Conservation (phyloP, 2,329 filamentous ascomycete genomes). For the Aspergillus chevalieri region DNA sequence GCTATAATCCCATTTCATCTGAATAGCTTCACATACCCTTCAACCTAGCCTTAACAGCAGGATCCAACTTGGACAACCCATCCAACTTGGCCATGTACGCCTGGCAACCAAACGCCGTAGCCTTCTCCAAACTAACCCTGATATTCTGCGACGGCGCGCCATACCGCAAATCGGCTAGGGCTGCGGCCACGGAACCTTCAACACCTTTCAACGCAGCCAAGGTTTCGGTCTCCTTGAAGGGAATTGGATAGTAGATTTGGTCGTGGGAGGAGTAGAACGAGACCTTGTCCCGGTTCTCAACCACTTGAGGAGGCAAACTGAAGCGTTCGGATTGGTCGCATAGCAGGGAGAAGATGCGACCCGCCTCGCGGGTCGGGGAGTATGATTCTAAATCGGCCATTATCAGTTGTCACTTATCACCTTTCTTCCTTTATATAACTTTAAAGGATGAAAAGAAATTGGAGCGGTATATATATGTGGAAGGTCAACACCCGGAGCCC, state of each 20-base stretch:
- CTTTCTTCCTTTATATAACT: too few species aligned
- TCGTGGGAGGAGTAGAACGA: slow-evolving; percentile 32
- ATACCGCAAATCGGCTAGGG: slow-evolving; percentile 52
- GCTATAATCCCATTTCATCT: neutral
- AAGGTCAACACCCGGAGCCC: neutral
- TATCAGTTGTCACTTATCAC: neutral
- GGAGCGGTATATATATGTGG: too few species aligned
- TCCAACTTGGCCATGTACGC: slow-evolving; percentile 38
- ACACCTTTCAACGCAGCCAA: slow-evolving; percentile 53
- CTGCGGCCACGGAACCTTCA: slow-evolving; percentile 55
- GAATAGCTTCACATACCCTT: slow-evolving; percentile 22
- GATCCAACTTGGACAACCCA: slow-evolving; percentile 33
- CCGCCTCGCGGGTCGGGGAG: slow-evolving; percentile 30
- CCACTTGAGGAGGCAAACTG: slow-evolving; percentile 26
- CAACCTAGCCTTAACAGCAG: slow-evolving; percentile 31
- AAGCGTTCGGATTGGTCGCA: slow-evolving; percentile 31
- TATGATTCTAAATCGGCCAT: slow-evolving; percentile 11
- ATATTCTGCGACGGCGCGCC: slow-evolving; percentile 32
- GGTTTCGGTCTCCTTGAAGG: slow-evolving; percentile 50
- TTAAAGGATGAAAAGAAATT: neutral
- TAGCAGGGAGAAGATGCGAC: slow-evolving; percentile 31
- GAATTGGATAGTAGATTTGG: slow-evolving; percentile 37
- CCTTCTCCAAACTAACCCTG: slow-evolving; percentile 32
- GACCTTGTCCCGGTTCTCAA: slow-evolving; percentile 26
- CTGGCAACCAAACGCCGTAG: slow-evolving; percentile 37